phyloP scores from a whole-genome alignment of 108 stramenopile genomes.

The Nannochloropsis gaditana region DNA sequence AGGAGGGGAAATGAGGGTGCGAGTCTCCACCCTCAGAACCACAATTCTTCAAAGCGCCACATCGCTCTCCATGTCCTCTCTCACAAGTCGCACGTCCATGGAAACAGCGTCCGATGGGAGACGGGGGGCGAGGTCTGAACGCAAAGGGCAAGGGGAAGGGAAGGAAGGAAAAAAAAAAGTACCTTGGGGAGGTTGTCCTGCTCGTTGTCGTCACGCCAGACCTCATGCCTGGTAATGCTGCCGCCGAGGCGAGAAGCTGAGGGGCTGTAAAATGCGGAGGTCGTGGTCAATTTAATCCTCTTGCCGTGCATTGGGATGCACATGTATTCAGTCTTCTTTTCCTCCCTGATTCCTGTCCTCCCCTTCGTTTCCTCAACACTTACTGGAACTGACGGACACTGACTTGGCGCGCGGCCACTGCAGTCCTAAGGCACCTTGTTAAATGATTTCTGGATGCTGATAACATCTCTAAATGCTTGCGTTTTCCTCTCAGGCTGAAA shows the following conservation, averaged over 20 bases:
- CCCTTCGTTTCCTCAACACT: neutral
- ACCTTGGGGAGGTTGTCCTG: conserved; percentile 89
- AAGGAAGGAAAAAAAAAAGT: neutral
- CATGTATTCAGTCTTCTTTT: neutral
- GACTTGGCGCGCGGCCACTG: conserved; percentile 66
- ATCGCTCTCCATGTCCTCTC: no score
- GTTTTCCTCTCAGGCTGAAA: neutral
- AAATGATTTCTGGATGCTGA: conserved; percentile 87
- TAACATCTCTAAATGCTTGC: conserved; percentile 59
- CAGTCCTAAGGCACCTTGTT: conserved; percentile 83
- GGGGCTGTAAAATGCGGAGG: conserved; percentile 67
- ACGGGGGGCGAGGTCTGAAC: no score
- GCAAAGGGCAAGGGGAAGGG: neutral
- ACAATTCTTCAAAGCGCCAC: no score
- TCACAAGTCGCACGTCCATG: no score
- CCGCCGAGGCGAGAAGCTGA: no score
- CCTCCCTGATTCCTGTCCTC: neutral
- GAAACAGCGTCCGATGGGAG: no score
- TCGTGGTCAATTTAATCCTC: conserved; percentile 94
- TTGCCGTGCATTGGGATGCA: conserved; percentile 78
- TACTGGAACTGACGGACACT: neutral
- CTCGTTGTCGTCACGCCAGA: conserved; percentile 79
- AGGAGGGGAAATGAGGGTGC: no score
- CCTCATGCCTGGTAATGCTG: conserved; percentile 61
- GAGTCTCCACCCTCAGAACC: no score